Evolutionary conservation across 2,329 filamentous ascomycete species (phyloP).

Genomic region (Aureobasidium namibiae): DNA sequence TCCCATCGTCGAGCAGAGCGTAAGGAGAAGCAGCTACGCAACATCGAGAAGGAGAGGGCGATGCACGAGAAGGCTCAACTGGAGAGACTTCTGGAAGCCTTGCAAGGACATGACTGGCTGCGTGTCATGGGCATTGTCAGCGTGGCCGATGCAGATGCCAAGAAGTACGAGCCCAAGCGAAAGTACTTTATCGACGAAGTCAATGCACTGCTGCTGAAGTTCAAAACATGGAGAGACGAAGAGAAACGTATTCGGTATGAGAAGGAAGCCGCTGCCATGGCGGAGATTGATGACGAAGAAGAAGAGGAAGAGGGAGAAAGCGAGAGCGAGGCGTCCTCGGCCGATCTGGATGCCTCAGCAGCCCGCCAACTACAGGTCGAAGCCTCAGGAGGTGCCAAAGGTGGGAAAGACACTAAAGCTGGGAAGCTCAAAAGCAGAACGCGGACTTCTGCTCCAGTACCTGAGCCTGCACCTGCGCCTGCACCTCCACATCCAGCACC

Average conservation of each 20-base stretch:
- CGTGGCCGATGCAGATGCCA: conserved; percentile 77
- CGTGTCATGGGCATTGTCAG: conserved; percentile 82
- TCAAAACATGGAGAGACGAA: conserved; percentile 77
- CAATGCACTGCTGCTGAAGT: conserved; percentile 74
- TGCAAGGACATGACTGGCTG: conserved; percentile 89
- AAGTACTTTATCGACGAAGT: conserved; percentile 80
- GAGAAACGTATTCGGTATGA: conserved; percentile 76
- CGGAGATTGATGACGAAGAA: conserved; percentile 36
- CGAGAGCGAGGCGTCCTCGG: conserved; percentile 50
- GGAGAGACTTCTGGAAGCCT: conserved; percentile 65
- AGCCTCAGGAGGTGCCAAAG: conserved; percentile 9
- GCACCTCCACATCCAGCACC: no score
- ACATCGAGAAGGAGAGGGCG: conserved; percentile 58
- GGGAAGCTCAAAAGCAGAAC: conserved; percentile 30
- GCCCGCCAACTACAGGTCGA: conserved; percentile 71
- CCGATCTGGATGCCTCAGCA: conserved; percentile 61
- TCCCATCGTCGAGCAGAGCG: conserved; percentile 54
- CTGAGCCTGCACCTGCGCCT: conserved; percentile 22
- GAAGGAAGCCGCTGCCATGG: conserved; percentile 55
- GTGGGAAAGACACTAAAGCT: conserved; percentile 21
- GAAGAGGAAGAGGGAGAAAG: conserved; percentile 32
- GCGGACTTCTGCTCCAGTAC: conserved; percentile 1
- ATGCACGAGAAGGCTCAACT: conserved; percentile 60
- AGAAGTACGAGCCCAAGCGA: conserved; percentile 76
- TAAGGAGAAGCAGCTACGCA: conserved; percentile 60